A percentile compares a stretch with the other conserved stretches of the same genome.
These are phyloP conservation scores for Calvatia gigantea DNA, from an alignment of 768 basidiomycete species.

Conservation along the genomic window DNA sequence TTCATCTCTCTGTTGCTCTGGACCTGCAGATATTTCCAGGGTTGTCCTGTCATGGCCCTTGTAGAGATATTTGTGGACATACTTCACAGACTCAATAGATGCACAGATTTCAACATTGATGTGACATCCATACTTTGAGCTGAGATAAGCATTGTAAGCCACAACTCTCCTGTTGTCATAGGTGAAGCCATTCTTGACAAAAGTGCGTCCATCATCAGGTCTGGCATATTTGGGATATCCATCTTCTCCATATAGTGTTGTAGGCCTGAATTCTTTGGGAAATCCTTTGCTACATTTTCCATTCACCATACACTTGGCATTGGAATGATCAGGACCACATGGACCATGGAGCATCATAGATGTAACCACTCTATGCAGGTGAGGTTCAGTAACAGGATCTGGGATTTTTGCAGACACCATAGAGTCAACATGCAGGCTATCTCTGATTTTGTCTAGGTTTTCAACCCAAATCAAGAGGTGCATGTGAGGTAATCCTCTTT, in stretches of 20 bases:
- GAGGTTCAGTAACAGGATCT: conserved; percentile 32
- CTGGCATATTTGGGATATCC: conserved; percentile 37
- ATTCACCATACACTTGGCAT: conserved; percentile 38
- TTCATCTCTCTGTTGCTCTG: conserved; percentile 35
- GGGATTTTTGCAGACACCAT: conserved; percentile 41
- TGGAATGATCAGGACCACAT: conserved; percentile 31
- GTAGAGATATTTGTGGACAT: conserved; percentile 46
- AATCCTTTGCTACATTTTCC: conserved; percentile 39
- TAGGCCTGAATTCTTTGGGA: conserved; percentile 34
- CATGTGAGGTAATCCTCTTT: conserved; percentile 51
- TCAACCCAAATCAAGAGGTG: conserved; percentile 46
- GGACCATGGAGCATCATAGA: conserved; percentile 47
- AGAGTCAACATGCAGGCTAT: conserved; percentile 34
- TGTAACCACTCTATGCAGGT: conserved; percentile 37
- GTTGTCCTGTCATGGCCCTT: conserved; percentile 43
- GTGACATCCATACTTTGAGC: conserved; percentile 37
- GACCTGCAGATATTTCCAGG: conserved; percentile 21
- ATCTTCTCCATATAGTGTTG: conserved; percentile 33
- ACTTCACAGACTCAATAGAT: conserved; percentile 38
- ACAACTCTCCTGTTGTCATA: conserved; percentile 40
- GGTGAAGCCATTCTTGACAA: conserved; percentile 7
- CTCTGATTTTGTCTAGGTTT: conserved; percentile 26
- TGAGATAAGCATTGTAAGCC: conserved; percentile 34
- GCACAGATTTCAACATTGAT: conserved; percentile 46
- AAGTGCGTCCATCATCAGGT: conserved; percentile 28